Evolutionary conservation across 352 stramenopile species (phyloP).

Genomic region (Phytophthora quininea): DNA sequence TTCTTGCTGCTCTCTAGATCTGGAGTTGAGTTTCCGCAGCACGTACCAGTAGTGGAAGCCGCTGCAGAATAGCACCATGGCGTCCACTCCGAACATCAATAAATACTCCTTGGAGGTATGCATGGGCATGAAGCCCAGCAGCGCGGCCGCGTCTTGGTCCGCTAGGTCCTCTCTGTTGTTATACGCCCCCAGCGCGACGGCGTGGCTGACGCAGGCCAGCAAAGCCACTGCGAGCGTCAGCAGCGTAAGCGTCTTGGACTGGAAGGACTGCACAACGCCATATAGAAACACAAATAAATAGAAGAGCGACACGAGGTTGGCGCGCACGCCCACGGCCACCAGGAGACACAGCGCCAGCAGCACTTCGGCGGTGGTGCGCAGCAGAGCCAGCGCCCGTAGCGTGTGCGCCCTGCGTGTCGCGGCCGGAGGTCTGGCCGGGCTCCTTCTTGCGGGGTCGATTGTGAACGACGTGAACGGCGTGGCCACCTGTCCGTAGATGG

Average conservation of each 20-base stretch:
- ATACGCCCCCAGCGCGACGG: slow-evolving; percentile 32
- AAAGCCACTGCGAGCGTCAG: slow-evolving; percentile 56
- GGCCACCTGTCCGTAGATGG: slow-evolving; percentile 43
- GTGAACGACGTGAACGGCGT: slow-evolving; percentile 22
- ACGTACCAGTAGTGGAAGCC: slow-evolving; percentile 73
- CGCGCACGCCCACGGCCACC: slow-evolving; percentile 51
- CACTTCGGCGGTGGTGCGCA: slow-evolving; percentile 33
- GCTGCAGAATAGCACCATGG: slow-evolving; percentile 60
- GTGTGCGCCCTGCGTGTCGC: neutral
- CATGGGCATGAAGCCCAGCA: slow-evolving; percentile 58
- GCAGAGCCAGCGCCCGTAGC: slow-evolving; percentile 18
- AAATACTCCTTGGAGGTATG: slow-evolving; percentile 39
- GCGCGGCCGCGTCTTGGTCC: slow-evolving; percentile 21
- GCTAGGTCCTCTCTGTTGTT: slow-evolving; percentile 13
- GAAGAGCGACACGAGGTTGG: slow-evolving; percentile 64
- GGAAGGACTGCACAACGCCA: slow-evolving; percentile 67
- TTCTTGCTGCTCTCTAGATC: slow-evolving; percentile 35
- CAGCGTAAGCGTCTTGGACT: slow-evolving; percentile 51
- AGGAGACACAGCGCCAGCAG: slow-evolving; percentile 63
- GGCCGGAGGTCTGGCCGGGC: neutral
- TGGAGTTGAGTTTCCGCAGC: slow-evolving; percentile 36
- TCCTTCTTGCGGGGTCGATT: no score
- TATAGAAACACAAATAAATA: slow-evolving; percentile 78
- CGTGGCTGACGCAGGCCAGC: slow-evolving; percentile 50
- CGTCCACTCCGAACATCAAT: slow-evolving; percentile 63